Evolutionary conservation across 75 land plant species (phyloP).

Genomic region (Pinus taeda): DNA sequence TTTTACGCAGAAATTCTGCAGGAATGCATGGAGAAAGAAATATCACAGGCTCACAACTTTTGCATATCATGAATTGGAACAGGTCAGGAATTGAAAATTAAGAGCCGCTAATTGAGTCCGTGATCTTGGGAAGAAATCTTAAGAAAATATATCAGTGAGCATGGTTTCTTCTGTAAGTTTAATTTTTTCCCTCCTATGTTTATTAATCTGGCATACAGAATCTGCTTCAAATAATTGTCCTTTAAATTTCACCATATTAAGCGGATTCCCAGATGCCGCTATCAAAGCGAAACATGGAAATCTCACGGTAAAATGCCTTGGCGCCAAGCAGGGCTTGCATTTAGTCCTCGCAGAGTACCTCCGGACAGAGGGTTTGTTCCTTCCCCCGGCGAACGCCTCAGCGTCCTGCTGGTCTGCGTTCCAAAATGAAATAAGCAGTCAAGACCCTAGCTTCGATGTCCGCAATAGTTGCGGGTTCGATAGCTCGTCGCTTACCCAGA

Average conservation of each 20-base stretch:
- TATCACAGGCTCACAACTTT: no score
- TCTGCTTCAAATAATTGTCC: conserved; percentile 26
- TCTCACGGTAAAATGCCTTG: conserved; percentile 33
- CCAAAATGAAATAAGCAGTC: conserved; percentile 15
- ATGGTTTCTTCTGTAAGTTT: no score
- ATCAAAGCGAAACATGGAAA: neutral
- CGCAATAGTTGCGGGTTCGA: conserved; percentile 38
- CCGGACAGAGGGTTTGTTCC: conserved; percentile 29
- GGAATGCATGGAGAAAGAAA: no score
- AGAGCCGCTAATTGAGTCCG: no score
- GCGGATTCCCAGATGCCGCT: conserved; percentile 13
- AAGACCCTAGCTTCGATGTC: conserved; percentile 25
- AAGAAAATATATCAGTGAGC: no score
- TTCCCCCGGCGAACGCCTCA: conserved; percentile 40
- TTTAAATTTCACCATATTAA: conserved; percentile 43
- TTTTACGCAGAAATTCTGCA: no score
- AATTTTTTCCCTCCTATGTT: no score
- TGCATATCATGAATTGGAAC: no score
- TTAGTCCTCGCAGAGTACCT: conserved; percentile 51
- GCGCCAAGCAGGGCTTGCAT: conserved; percentile 37
- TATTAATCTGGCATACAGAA: no score
- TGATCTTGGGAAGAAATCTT: no score
- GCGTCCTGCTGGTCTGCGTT: conserved; percentile 52
- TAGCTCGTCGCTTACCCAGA: conserved; percentile 39
- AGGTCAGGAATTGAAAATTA: no score